These are phyloP conservation scores for Kodamaea restingae DNA, from an alignment of 805 yeast species.

Conservation along the genomic window DNA sequence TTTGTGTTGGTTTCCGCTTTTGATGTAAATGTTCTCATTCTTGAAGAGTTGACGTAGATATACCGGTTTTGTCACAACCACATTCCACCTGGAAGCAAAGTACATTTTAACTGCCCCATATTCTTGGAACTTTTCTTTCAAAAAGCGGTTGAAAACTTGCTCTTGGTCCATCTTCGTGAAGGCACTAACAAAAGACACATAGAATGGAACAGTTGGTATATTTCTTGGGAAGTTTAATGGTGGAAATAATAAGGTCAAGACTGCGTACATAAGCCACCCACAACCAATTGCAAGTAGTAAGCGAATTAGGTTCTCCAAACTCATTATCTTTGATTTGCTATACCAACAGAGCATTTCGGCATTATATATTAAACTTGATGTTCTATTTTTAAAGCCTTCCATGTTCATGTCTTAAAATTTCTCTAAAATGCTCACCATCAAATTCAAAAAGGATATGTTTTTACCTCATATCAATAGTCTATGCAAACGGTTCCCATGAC, in stretches of 20 bases:
- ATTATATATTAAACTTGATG: no score
- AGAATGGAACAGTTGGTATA: slow-evolving; percentile 61
- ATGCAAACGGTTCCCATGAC: no score
- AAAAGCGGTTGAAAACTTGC: slow-evolving; percentile 40
- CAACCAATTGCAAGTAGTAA: neutral
- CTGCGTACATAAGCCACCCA: slow-evolving; percentile 1
- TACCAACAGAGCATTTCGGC: no score
- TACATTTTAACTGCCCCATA: slow-evolving; percentile 57
- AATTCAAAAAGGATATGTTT: no score
- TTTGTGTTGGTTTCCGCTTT: slow-evolving; percentile 58
- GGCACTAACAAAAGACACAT: slow-evolving; percentile 48
- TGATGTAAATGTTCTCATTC: slow-evolving; percentile 48
- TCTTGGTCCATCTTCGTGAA: slow-evolving; percentile 45
- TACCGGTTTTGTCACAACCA: slow-evolving; percentile 48
- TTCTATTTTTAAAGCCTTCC: no score
- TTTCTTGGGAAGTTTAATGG: slow-evolving; percentile 49
- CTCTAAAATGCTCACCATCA: no score
- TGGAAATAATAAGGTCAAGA: slow-evolving; percentile 30
- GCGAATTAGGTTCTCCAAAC: neutral
- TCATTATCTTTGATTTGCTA: no score
- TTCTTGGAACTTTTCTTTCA: slow-evolving; percentile 43
- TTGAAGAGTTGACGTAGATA: slow-evolving; percentile 43
- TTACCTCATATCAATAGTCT: no score
- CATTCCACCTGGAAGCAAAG: slow-evolving; percentile 61
- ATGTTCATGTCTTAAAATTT: no score